Percentiles rank a stretch among this genome's conserved stretches.
Conservation (phyloP, 805 yeast genomes). For the Jamesozyma gamospora region DNA sequence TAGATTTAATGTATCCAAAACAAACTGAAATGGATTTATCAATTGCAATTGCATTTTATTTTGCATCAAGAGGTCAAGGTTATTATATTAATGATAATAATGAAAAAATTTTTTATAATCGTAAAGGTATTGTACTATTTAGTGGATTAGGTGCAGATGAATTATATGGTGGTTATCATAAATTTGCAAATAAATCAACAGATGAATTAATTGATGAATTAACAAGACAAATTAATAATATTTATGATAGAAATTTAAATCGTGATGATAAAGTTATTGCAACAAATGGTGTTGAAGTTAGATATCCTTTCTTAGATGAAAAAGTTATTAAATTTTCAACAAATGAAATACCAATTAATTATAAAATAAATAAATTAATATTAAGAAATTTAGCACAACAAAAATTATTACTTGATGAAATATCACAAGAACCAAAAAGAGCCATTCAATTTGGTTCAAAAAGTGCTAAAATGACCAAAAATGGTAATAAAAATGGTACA, state of each 20-base stretch:
- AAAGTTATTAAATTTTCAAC: slow-evolving; percentile 44
- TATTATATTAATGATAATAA: slow-evolving; percentile 8
- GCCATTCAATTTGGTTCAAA: slow-evolving; percentile 96
- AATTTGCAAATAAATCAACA: slow-evolving; percentile 48
- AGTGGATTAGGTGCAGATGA: slow-evolving; percentile 98
- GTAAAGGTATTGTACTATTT: slow-evolving; percentile 59
- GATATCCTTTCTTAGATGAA: slow-evolving; percentile 79
- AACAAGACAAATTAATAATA: slow-evolving; percentile 56
- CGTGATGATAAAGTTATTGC: slow-evolving; percentile 87
- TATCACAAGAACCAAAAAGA: slow-evolving; percentile 68
- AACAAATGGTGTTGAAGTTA: slow-evolving; percentile 77
- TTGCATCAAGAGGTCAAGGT: slow-evolving; percentile 63
- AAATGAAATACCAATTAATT: slow-evolving; percentile 39
- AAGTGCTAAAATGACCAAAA: slow-evolving; percentile 84
- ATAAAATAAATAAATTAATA: slow-evolving; percentile 42
- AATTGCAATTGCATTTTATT: slow-evolving; percentile 90
- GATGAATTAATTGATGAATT: slow-evolving; percentile 48
- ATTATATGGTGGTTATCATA: slow-evolving; percentile 87
- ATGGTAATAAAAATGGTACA: slow-evolving; percentile 69
- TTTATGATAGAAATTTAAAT: slow-evolving; percentile 73
- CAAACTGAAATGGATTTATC: slow-evolving; percentile 91
- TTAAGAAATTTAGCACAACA: slow-evolving; percentile 51
- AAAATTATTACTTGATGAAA: slow-evolving; percentile 40
- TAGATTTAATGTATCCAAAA: slow-evolving; percentile 67
- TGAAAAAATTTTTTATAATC: slow-evolving; percentile 29